Evolutionary conservation across 129 eudicot genomes (phyloP), one percentile per base, ranked within the genome.

Genomic region (sunflower (Helianthus annuus)): DNA sequence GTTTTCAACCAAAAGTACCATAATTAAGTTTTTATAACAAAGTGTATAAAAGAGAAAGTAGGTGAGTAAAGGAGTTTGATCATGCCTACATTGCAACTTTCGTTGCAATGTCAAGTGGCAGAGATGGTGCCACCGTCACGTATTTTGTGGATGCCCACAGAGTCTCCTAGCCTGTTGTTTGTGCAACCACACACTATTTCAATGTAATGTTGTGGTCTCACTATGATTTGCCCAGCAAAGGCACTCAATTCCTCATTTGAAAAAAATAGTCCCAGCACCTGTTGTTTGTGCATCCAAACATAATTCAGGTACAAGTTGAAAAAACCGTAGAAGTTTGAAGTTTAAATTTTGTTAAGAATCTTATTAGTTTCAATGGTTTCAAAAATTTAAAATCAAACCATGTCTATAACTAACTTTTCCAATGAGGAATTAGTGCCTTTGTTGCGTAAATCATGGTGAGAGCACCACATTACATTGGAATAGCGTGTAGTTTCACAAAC

Each of bases 121-220:
- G 6, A 0, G 10, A 45, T 66, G 12, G 19, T 11, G 7, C 42
- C 71, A 6, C 24, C 22, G 3, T 24, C 22, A 8, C 10, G 5
- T 4, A 66, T 22, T 32, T 11, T 46, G 5, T 46, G 6, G 19
- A 66, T 29, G 42, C 71, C 75, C 0, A 29, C 32, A 0, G 44
- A 58, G 46, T 73, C 79, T 3, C 83, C 79, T 10, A 56, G 62
- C 42, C 38, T 74, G 4, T n/a, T 8, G 8, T 22, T 40, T 5
- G 76, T 68, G 66, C 79, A 79, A 10, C 72, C 71, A 42, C 83
- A 68, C 4, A 53, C 46, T 13, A 79, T 68, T 34, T 79, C 79
- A 36, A 79, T 17, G 42, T 64, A 68, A 52, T 73, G 66, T 16
- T 62, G 17, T 73, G 46, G 17, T 4, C 16, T 46, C 24, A 10